Evolutionary conservation across 1,139 yeast genomes (phyloP), one percentile per base, ranked within the genome.

Genomic region (Yarrowia galli): DNA sequence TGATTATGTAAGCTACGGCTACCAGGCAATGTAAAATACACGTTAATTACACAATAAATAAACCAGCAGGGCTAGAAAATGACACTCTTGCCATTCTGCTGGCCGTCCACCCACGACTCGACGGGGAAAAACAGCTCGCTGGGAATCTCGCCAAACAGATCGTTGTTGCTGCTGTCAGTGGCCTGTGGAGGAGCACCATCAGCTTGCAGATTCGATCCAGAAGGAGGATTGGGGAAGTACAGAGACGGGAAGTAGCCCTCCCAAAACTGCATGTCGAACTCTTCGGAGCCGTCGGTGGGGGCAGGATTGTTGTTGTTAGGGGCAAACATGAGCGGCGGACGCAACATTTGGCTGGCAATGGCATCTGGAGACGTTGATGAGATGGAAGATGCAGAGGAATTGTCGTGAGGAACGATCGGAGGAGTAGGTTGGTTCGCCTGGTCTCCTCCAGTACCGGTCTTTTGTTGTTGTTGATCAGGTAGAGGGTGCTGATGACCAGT

Each of bases 211-310:
- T 58, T 58, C 1, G 51, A 43, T 8, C 64, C 64, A 9, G 5
- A 7, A 1, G 64, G 64, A 15, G 64, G 64, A 22, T 58, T 58
- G 20, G 66, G 56, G 35, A 61, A 61, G 28, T 61, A 61, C 36
- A 61, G 46, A 7, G 66, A 61, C 38, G 66, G 66, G 18, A 61
- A 61, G 23, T 61, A 61, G 38, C 66, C 66, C 18, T 61, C 66
- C 66, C 66, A 61, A n/a, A 61, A 61, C 56, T 46, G 56, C 56
- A 46, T 36, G 25, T 61, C 66, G 23, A 61, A 48, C 36, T 46
- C 66, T 25, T 61, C 66, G 18, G 66, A 35, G 25, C 56, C 66
- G 20, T 58, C 64, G 1, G 49, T 32, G 9, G 64, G 64, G 6
- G 13, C 28, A 16, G 64, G 64, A 12, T 58, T 28, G 51, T 28